Evolutionary conservation across 148 eudicot species (phyloP).

Genomic region (Cornus florida): DNA sequence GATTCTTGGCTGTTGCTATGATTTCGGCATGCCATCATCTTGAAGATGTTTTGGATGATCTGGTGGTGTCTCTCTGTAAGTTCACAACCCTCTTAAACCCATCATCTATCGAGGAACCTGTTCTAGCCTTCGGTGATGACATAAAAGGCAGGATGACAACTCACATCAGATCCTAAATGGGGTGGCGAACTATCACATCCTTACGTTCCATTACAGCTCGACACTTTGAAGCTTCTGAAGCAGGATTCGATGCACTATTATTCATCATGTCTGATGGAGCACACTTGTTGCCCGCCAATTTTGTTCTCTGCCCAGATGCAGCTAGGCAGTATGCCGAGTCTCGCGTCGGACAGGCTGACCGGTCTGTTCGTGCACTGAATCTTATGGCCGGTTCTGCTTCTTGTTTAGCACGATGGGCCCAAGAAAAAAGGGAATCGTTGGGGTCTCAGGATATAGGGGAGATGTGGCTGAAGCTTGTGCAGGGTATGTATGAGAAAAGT

Average conservation of each 20-base stretch:
- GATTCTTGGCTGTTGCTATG: slow-evolving; percentile 83
- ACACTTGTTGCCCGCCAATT: slow-evolving; percentile 69
- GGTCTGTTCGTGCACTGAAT: slow-evolving; percentile 65
- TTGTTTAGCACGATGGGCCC: slow-evolving; percentile 57
- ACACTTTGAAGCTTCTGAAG: slow-evolving; percentile 79
- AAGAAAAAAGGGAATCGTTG: slow-evolving; percentile 48
- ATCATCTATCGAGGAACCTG: slow-evolving; percentile 25
- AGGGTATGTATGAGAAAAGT: slow-evolving; percentile 73
- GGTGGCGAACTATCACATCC: slow-evolving; percentile 82
- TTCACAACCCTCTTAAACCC: slow-evolving; percentile 81
- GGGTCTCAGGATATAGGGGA: slow-evolving; percentile 70
- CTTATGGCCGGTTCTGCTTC: slow-evolving; percentile 65
- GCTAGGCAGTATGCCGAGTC: slow-evolving; percentile 83
- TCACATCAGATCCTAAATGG: slow-evolving; percentile 77
- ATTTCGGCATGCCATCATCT: slow-evolving; percentile 78
- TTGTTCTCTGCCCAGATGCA: slow-evolving; percentile 54
- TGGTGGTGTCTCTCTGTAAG: slow-evolving; percentile 90
- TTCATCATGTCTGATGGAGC: slow-evolving; percentile 76
- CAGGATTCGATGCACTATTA: slow-evolving; percentile 66
- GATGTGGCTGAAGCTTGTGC: slow-evolving; percentile 87
- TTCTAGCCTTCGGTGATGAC: no score
- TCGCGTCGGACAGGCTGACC: slow-evolving; percentile 64
- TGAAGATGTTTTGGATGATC: slow-evolving; percentile 75
- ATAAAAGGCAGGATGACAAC: slow-evolving; percentile 1
- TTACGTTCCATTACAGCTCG: slow-evolving; percentile 73